Evolutionary conservation across 139 green algal species (phyloP), one percentile per base, ranked within the genome.

Genomic region (Tetradesmus obliquus): DNA sequence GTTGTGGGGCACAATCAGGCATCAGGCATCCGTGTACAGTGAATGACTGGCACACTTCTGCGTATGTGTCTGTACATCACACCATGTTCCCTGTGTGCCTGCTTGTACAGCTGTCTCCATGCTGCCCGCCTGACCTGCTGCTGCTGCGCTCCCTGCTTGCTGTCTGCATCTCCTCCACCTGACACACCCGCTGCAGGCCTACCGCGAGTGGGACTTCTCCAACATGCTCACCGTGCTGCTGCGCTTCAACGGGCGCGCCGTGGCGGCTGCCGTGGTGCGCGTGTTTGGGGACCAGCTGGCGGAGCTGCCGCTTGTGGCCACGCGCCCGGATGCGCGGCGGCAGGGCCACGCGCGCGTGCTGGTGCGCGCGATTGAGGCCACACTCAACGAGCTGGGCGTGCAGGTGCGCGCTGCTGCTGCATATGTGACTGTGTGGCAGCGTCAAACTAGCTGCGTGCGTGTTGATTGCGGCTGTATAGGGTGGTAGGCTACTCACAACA

Each of bases 261-360:
- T 99, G 79, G 95, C 95, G 5, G 96, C 96, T 0, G 97, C 94
- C 8, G 91, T 97, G 55, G 76, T 97, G 6, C 96, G 97, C 6
- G 94, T 99, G 72, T 98, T 99, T 93, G 97, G 97, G 4, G 57
- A 85, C 0, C 91, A 95, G 84, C 86, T 98, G 82, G 97, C 97
- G 5, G 97, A 99, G 95, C 92, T 99, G 92, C 97, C 97, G 17
- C 95, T 99, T 13, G 95, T 99, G 2, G 98, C 97, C 20, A 99
- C 98, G 0, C 92, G 93, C 45, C 82, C 84, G n/a, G 91, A 94
- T 24, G 95, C 95, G 17, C 93, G 97, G 71, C 93, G 97, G 24
- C 95, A 97, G 93, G 97, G 97, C 82, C 97, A 98, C 91, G 95
- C 94, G 10, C 89, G 95, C 12, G 95, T 97, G 90, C 91, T 98